Evolutionary conservation across 257 asterid genomes (phyloP).

Genomic region (Capsicum rhomboideum): DNA sequence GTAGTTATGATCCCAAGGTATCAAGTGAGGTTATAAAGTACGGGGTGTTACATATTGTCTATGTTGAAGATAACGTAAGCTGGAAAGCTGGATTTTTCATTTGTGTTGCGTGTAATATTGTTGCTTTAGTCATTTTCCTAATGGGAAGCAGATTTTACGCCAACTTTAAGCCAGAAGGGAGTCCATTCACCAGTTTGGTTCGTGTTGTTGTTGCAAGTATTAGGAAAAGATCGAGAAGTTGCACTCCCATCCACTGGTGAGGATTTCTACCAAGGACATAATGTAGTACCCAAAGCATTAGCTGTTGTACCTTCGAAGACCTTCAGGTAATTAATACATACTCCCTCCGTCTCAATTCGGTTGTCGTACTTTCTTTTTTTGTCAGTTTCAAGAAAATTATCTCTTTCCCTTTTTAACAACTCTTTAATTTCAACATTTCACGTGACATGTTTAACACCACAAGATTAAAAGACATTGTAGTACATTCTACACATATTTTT

Average conservation of each 20-base stretch:
- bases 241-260: background rate
- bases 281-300: too few species aligned
- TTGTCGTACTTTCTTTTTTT: background rate
- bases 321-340: too few species aligned
- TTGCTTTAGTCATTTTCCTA: conserved; percentile 27
- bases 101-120: conserved; percentile 1
- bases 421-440: too few species aligned
- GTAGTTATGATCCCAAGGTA: too few species aligned
- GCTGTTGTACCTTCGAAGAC: too few species aligned
- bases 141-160: conserved; percentile 23
- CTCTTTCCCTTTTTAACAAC: background rate
- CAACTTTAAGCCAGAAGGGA: conserved; percentile 8
- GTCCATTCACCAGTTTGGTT: conserved; percentile 11
- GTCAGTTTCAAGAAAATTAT: background rate
- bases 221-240: conserved; percentile 7
- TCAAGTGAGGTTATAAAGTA: too few species aligned
- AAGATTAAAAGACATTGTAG: too few species aligned
- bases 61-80: conserved; percentile 36
- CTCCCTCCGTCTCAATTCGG: background rate
- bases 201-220: conserved; percentile 8
- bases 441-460: too few species aligned
- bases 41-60: too few species aligned
- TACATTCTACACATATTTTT: background rate
- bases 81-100: conserved; percentile 39
- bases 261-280: background rate